phyloP scores from a whole-genome alignment of 257 asterid species.

The Cordia subcordata region DNA sequence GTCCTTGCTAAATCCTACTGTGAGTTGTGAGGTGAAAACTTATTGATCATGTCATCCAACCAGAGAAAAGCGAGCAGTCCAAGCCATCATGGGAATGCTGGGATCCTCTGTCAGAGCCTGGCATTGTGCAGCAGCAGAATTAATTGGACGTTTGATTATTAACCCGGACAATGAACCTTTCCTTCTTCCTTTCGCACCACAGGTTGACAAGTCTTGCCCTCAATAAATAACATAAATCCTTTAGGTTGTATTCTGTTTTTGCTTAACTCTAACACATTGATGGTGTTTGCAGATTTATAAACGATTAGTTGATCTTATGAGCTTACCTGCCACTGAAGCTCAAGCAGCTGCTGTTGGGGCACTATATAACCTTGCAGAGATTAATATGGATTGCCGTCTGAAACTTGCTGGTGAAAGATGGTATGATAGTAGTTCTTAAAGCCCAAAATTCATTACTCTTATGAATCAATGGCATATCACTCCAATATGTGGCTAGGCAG shows the following conservation, averaged over 20 bases:
- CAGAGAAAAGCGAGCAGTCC: conserved; percentile 84
- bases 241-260: background rate
- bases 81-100: conserved; percentile 81
- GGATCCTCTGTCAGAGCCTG: conserved; percentile 85
- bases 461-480: too few species aligned
- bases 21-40: conserved; percentile 11
- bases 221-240: background rate
- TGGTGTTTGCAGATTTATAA: conserved; percentile 55
- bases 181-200: conserved; percentile 76
- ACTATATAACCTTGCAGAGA: conserved; percentile 81
- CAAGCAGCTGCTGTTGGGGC: conserved; percentile 98
- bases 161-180: conserved; percentile 95
- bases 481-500: too few species aligned
- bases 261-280: conserved; percentile 3
- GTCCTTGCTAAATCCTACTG: conserved; percentile 7
- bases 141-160: conserved; percentile 83
- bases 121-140: conserved; percentile 98
- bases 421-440: conserved; percentile 28
- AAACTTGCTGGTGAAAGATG: conserved; percentile 95
- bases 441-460: too few species aligned
- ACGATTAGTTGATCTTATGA: conserved; percentile 82
- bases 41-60: conserved; percentile 10
- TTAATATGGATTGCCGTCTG: conserved; percentile 84
- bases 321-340: conserved; percentile 83
- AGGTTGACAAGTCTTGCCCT: conserved; percentile 37